phyloP scores from a whole-genome alignment of 2,329 filamentous ascomycete genomes.

The Dryadomyces quercus-mongolicae region DNA sequence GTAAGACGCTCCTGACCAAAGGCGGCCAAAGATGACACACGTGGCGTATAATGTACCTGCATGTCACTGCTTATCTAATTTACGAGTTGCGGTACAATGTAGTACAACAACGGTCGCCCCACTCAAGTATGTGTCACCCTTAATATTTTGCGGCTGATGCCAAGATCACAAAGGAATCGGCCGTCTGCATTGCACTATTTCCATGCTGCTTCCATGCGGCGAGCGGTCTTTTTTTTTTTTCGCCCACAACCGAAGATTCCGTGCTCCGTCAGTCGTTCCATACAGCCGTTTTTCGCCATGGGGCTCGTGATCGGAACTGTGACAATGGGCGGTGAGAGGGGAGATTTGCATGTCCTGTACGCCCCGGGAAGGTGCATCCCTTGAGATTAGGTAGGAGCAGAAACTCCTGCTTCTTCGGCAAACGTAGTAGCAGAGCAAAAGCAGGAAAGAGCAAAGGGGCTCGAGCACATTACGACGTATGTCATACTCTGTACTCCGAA shows the following conservation, averaged over 20 bases:
- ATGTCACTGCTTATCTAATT: neutral
- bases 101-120: neutral
- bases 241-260: neutral
- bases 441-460: neutral
- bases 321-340: neutral
- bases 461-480: too few relatives aligned
- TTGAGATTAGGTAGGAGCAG: neutral
- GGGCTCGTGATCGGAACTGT: too few relatives aligned
- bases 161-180: slow-evolving; percentile 3
- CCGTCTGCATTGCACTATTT: neutral
- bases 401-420: too few relatives aligned
- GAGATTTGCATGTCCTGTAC: neutral
- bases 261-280: too few relatives aligned
- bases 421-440: neutral
- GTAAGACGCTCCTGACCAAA: neutral
- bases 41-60: neutral
- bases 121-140: neutral
- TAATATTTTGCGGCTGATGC: slow-evolving; percentile 8
- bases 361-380: neutral
- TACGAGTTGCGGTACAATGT: neutral
- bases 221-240: too few relatives aligned
- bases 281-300: too few relatives aligned
- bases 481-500: neutral
- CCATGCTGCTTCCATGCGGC: neutral
- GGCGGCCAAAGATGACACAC: neutral